Conservation (phyloP, 352 stramenopile genomes). For the Phytophthora fragariaefolia region DNA sequence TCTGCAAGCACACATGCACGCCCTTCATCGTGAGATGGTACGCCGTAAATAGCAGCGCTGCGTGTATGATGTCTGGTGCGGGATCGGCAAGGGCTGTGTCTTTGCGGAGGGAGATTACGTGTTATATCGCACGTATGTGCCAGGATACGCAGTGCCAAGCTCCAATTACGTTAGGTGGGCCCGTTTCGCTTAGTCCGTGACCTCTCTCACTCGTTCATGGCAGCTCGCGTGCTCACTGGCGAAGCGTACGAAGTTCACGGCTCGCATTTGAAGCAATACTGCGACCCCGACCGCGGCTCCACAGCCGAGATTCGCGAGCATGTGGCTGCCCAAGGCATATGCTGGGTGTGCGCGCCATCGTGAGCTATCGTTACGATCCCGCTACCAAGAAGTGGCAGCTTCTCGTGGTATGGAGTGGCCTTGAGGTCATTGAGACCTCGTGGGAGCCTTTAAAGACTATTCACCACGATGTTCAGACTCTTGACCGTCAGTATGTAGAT, state of each 20-base stretch:
- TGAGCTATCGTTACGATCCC: neutral
- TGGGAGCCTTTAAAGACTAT: neutral
- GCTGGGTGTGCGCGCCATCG: neutral
- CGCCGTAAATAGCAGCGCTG: too few species aligned
- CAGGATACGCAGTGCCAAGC: neutral
- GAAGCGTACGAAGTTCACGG: neutral
- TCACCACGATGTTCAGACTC: neutral
- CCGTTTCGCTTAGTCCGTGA: neutral
- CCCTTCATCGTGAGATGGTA: too few species aligned
- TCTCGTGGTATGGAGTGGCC: neutral
- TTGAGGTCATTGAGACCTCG: neutral
- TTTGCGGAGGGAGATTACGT: neutral
- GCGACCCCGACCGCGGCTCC: neutral
- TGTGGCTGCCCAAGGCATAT: neutral
- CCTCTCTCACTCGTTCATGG: slow-evolving; percentile 3
- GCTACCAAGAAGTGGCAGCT: neutral
- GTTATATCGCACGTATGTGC: neutral
- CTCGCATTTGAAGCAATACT: slow-evolving; percentile 7
- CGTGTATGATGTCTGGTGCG: neutral
- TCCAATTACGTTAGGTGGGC: neutral
- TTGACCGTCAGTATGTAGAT: neutral
- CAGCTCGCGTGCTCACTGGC: slow-evolving; percentile 1
- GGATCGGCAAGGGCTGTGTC: neutral
- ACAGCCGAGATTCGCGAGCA: neutral
- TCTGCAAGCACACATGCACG: too few species aligned